phyloP scores from a whole-genome alignment of 2,329 filamentous ascomycete species.

The Cryphonectria carpinicola region DNA sequence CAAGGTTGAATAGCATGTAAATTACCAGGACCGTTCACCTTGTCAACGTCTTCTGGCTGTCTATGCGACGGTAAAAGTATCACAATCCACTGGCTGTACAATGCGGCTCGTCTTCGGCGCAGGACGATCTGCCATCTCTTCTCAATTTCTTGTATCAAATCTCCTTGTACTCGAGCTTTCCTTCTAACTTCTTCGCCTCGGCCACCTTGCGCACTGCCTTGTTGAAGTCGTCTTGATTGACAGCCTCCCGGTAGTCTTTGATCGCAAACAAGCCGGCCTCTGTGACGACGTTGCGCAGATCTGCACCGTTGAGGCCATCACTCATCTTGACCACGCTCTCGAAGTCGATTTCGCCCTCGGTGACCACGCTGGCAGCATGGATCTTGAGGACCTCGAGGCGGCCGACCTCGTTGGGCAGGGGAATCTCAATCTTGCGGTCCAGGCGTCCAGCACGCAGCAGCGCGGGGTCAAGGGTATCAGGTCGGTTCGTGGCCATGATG shows the following conservation, averaged over 20 bases:
- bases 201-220: constrained; percentile 97
- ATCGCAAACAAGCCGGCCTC: constrained; percentile 97
- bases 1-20: background rate
- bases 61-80: background rate
- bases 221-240: constrained; percentile 99
- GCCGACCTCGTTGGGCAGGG: constrained; percentile 94
- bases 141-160: background rate
- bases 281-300: constrained; percentile 96
- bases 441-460: constrained; percentile 89
- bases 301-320: constrained; percentile 94
- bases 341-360: constrained; percentile 96
- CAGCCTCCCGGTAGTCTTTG: constrained; percentile 94
- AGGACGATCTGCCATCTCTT: background rate
- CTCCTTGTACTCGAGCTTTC: constrained; percentile 68
- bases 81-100: background rate
- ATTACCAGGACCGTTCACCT: background rate
- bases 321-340: constrained; percentile 99
- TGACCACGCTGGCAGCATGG: constrained; percentile 81
- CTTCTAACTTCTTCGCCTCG: constrained; percentile 97
- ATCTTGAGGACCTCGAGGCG: constrained; percentile 98
- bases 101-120: background rate
- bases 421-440: constrained; percentile 97
- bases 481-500: constrained; percentile 99
- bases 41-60: background rate
- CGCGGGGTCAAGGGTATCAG: constrained; percentile 92